Conservation (phyloP, 1,284 basidiomycete genomes). For the Ustilago cynodontis region DNA sequence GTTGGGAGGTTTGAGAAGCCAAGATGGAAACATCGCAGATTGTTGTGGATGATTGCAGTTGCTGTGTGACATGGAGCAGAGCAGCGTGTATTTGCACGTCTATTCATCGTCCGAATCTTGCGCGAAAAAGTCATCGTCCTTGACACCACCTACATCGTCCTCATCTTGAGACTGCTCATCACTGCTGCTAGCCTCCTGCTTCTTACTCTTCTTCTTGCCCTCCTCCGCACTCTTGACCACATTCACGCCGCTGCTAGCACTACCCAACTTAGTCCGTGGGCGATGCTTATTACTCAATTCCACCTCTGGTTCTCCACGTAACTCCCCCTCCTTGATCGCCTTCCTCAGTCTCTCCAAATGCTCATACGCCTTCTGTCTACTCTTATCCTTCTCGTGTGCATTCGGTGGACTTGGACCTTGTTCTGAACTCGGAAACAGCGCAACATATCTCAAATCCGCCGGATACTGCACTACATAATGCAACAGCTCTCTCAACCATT, state of each 20-base stretch:
- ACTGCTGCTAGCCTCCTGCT: conserved; percentile 25
- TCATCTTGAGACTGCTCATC: conserved; percentile 9
- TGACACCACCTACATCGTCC: conserved; percentile 23
- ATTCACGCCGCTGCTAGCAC: too few relatives aligned
- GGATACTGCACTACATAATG: conserved; percentile 52
- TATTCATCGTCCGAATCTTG: conserved; percentile 48
- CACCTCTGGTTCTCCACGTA: conserved; percentile 53
- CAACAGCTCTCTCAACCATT: conserved; percentile 29
- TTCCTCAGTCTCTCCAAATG: conserved; percentile 43
- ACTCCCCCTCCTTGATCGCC: conserved; percentile 36
- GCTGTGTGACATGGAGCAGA: too few relatives aligned
- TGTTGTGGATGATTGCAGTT: not conserved
- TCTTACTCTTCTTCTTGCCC: conserved; percentile 32
- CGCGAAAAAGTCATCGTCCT: conserved; percentile 56
- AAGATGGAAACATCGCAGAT: not conserved
- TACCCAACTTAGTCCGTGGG: conserved; percentile 18
- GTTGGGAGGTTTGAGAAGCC: not conserved
- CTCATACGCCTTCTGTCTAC: conserved; percentile 32
- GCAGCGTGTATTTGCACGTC: too few relatives aligned
- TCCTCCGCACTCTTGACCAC: conserved; percentile 17
- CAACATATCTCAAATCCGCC: conserved; percentile 46
- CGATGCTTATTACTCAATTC: conserved; percentile 45
- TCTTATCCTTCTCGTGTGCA: conserved; percentile 37
- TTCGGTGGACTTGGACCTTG: conserved; percentile 22
- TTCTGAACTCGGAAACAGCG: conserved; percentile 41